Conservation (phyloP, 2,329 filamentous ascomycete genomes). For the Scleromitrula shiraiana region DNA sequence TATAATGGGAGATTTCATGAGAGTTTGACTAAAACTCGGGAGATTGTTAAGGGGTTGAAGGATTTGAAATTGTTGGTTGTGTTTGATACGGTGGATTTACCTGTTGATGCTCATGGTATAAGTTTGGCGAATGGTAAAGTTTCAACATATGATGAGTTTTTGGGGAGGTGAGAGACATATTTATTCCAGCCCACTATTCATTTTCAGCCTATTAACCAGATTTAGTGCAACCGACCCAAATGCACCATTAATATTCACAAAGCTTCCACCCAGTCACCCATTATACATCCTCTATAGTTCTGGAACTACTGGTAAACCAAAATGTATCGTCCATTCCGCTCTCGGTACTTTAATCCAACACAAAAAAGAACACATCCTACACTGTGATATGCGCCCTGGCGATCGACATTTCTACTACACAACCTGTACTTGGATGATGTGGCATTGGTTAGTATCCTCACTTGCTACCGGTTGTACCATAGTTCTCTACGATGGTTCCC, state of each 20-base stretch:
- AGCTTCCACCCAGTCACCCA: conserved; percentile 76
- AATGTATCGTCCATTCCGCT: conserved; percentile 89
- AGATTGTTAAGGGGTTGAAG: conserved; percentile 60
- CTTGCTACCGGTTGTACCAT: conserved; percentile 77
- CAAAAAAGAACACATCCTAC: conserved; percentile 90
- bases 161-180: conserved; percentile 25
- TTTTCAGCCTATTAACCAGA: conserved; percentile 16
- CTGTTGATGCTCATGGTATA: conserved; percentile 16
- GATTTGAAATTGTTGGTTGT: conserved; percentile 62
- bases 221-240: conserved; percentile 26
- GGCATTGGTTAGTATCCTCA: conserved; percentile 90
- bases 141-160: conserved; percentile 36
- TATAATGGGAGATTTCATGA: conserved; percentile 90
- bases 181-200: neutral
- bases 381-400: conserved; percentile 66
- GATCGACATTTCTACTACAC: conserved; percentile 89
- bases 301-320: conserved; percentile 79
- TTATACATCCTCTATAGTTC: conserved; percentile 92
- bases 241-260: conserved; percentile 55
- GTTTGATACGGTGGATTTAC: conserved; percentile 54
- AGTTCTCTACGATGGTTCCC: conserved; percentile 86
- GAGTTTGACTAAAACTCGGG: conserved; percentile 68
- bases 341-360: conserved; percentile 89
- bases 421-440: conserved; percentile 99
- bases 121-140: conserved; percentile 30